Base-by-base conservation (phyloP, 805 yeast genomes). In the Metschnikowia bowlesiae region DNA sequence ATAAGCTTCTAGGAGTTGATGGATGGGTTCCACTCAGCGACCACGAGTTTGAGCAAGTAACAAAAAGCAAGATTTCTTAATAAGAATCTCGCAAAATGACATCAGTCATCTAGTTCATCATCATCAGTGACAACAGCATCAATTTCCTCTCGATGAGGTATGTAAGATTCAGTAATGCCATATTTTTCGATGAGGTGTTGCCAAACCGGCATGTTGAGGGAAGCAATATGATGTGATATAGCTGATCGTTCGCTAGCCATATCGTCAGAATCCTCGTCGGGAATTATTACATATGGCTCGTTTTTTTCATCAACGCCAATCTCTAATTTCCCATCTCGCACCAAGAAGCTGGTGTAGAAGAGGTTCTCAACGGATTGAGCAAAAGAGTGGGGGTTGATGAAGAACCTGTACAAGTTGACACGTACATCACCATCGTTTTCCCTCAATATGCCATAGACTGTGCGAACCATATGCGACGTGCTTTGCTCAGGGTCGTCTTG, bases 361-460 rank as follows among this genome's bases (percentile, higher is more conserved):
- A 92, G 67, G 62, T 89, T 89, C 64, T 92, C 97, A 2, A 91
- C 83, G 1, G 90, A 79, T 62, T 85, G 90, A 0, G 86, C 73
- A 65, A 85, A 91, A 6, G 92, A 84, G 13, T 68, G 53, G 0
- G 97, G 96, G 62, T 92, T 83, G 16, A 91, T 71, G 46, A 88
- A 78, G 57, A 87, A 84, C 53, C 75, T 71, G 61, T 81, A 88
- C 42, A 90, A 70, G 48, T 81, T 80, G 8, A 89, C 73, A 8
- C 73, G 73, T 1, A 48, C 52, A 8, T 64, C 62, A 39, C 67
- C 70, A 16, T 62, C 54, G 18, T 56, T 62, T 7, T 55, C 48
- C 6, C 53, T 46, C 40, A 81, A 67, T 3, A 69, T 62, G 40
- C 67, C 65, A 62, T 70, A 86, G 39, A 85, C 79, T 44, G 69